These are phyloP conservation scores for Mucuna pruriens DNA, from an alignment of 306 rosid genomes.

Conservation along the genomic window DNA sequence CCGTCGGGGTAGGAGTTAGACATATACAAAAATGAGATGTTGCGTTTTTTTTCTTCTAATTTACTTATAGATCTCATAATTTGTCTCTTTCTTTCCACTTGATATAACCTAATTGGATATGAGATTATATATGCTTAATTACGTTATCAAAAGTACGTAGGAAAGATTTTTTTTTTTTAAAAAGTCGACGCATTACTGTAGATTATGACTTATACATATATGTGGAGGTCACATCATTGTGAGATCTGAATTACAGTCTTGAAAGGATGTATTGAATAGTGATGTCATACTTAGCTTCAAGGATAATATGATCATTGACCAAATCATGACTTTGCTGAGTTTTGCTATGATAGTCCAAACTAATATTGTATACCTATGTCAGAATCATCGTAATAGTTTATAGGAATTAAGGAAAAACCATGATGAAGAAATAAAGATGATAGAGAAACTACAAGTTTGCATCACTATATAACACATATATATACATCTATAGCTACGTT, in stretches of 20 bases:
- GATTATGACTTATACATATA: not conserved
- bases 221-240: not conserved
- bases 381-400: not conserved
- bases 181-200: not conserved
- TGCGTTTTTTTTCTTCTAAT: too few relatives aligned
- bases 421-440: not conserved
- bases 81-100: too few relatives aligned
- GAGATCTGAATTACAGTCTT: slow-evolving; percentile 5
- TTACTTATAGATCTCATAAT: too few relatives aligned
- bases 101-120: too few relatives aligned
- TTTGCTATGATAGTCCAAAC: not conserved
- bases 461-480: not conserved
- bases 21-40: too few relatives aligned
- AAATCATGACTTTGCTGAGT: not conserved
- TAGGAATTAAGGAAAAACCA: not conserved
- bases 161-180: too few relatives aligned
- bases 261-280: not conserved
- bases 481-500: not conserved
- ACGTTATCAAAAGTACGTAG: too few relatives aligned
- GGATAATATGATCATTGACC: slow-evolving; percentile 17
- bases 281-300: slow-evolving; percentile 20
- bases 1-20: too few relatives aligned
- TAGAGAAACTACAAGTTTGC: not conserved
- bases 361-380: not conserved
- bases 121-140: too few relatives aligned